Evolutionary conservation across 805 yeast species (phyloP).

Genomic region (Saturnispora ahearnii): DNA sequence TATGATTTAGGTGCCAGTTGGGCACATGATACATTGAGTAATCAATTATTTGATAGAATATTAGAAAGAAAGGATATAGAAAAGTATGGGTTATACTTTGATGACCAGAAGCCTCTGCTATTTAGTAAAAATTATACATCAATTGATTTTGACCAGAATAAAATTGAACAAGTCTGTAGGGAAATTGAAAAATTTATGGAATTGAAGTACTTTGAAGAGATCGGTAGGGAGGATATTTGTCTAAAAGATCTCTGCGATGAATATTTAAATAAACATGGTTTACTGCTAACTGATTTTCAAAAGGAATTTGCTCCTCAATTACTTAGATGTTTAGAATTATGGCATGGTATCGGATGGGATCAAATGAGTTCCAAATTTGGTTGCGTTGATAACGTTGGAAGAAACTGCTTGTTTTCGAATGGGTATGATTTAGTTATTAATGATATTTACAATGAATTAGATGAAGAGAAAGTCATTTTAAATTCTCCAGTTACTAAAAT

Average conservation of each 20-base stretch:
- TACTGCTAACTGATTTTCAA: conserved; percentile 44
- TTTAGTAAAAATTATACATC: conserved; percentile 16
- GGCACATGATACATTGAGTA: conserved; percentile 77
- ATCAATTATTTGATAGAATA: conserved; percentile 50
- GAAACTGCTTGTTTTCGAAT: conserved; percentile 60
- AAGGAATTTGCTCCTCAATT: conserved; percentile 41
- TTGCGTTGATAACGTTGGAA: conserved; percentile 62
- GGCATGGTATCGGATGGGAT: conserved; percentile 73
- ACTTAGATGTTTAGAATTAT: conserved; percentile 55
- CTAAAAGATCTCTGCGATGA: conserved; percentile 35
- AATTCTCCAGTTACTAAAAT: conserved; percentile 36
- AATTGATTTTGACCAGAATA: conserved; percentile 15
- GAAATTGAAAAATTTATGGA: conserved; percentile 58
- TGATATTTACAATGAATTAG: conserved; percentile 33
- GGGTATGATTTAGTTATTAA: conserved; percentile 50
- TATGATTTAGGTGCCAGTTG: conserved; percentile 88
- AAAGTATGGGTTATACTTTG: conserved; percentile 22
- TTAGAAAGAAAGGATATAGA: conserved; percentile 15
- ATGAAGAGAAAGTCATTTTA: conserved; percentile 31
- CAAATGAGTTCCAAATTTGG: conserved; percentile 60
- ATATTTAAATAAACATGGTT: conserved; percentile 39
- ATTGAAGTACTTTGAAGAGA: conserved; percentile 40
- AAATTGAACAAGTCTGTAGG: conserved; percentile 35
- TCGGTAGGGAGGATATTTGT: conserved; percentile 43
- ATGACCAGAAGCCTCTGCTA: conserved; percentile 25